These are phyloP conservation scores for Farysia itapuensis DNA, from an alignment of 1,284 basidiomycete genomes.

Conservation along the genomic window DNA sequence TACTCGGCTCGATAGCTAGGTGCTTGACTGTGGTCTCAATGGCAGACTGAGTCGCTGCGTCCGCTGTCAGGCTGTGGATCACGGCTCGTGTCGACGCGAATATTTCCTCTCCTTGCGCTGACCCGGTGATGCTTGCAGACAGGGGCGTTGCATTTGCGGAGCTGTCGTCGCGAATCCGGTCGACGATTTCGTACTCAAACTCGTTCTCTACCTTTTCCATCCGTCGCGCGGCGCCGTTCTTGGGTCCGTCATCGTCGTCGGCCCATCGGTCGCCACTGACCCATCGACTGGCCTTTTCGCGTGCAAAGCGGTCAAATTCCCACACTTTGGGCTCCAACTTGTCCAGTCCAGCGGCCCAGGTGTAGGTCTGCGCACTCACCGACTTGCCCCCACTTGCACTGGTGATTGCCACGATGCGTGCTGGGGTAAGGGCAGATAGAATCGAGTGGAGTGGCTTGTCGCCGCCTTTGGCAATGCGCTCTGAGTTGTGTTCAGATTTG, in stretches of 20 bases:
- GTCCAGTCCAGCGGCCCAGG: conserved; percentile 19
- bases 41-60: neutral
- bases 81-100: neutral
- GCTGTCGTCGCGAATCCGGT: conserved; percentile 3
- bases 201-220: conserved; percentile 17
- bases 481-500: conserved; percentile 8
- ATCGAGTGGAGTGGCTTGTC: conserved; percentile 16
- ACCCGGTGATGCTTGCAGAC: neutral
- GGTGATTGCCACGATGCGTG: conserved; percentile 4
- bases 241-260: neutral
- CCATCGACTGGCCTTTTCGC: conserved; percentile 23
- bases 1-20: conserved; percentile 19
- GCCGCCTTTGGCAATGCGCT: conserved; percentile 17
- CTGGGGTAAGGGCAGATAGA: conserved; percentile 9
- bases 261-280: conserved; percentile 10
- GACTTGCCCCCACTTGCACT: no score
- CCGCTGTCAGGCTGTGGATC: neutral
- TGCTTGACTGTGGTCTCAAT: conserved; percentile 3
- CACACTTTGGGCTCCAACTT: conserved; percentile 17
- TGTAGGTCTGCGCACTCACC: conserved; percentile 24
- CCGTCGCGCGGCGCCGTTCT: neutral
- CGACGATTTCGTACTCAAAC: conserved; percentile 33
- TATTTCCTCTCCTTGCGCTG: neutral
- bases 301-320: conserved; percentile 38
- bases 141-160: neutral